These are phyloP conservation scores for Lojkania enalia DNA, from an alignment of 2,329 filamentous ascomycete species.

Conservation along the genomic window DNA sequence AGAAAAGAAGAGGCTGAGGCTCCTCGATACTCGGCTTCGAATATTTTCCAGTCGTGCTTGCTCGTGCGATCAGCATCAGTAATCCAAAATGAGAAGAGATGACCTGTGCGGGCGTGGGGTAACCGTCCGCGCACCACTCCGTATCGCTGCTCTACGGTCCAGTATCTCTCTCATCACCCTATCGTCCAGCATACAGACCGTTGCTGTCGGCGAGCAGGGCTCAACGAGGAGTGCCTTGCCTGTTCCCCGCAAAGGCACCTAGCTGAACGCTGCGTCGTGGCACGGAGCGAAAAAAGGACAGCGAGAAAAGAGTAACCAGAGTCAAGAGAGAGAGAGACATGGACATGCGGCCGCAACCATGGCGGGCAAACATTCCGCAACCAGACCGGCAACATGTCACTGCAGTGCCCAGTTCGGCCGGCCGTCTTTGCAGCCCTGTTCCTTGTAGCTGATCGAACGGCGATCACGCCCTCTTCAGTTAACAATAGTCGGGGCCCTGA, in stretches of 20 bases:
- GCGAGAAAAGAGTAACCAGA: too few relatives aligned
- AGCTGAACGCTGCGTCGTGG: slow-evolving; percentile 6
- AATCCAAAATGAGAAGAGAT: slow-evolving; percentile 1
- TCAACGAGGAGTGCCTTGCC: slow-evolving; percentile 14
- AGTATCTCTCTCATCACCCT: not conserved
- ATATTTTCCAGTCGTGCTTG: not conserved
- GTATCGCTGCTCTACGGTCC: not conserved
- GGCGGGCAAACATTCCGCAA: too few relatives aligned
- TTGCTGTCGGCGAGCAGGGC: not conserved
- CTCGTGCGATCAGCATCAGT: not conserved
- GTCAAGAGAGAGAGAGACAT: too few relatives aligned
- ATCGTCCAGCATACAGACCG: not conserved
- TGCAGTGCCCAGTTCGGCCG: not conserved
- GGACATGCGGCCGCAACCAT: too few relatives aligned
- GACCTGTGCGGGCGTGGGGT: slow-evolving; percentile 15
- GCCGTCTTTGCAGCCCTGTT: not conserved
- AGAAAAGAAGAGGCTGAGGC: not conserved
- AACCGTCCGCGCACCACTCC: not conserved
- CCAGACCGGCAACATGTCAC: slow-evolving; percentile 6
- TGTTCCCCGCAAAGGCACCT: slow-evolving; percentile 9
- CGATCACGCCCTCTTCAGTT: slow-evolving; percentile 20
- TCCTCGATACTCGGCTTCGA: not conserved
- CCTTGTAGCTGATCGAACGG: slow-evolving; percentile 11
- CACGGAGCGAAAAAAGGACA: slow-evolving; percentile 4
- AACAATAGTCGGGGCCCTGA: slow-evolving; percentile 19